Base-by-base conservation (phyloP, 768 basidiomycete genomes). In the Podaxis mareebaensis region DNA sequence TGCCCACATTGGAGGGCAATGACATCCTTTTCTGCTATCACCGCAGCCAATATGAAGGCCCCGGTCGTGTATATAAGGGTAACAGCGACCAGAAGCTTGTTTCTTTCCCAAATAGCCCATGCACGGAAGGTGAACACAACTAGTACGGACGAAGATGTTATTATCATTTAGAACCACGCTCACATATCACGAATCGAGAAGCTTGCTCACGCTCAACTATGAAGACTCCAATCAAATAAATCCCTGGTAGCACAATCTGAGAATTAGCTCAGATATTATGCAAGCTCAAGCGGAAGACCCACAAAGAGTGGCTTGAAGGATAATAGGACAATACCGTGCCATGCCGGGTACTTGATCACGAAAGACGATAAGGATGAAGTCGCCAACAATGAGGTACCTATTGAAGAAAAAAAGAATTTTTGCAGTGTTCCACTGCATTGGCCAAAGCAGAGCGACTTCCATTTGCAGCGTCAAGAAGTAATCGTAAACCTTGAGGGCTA, bases 341-440 rank as follows among this genome's bases (percentile, higher is more conserved):
- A 53, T 53, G 30, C n/a, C n/a, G 8, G 52, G 30, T 12, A 33
- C 10, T 61, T 56, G 2, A 67, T 12, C 22, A 54, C 28, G 38
- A 62, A 60, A 12, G 3, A 26, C 30, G 12, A 26, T 53, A 7
- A 53, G 24, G 26, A 33, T 33, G n/a, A 53, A 53, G 49, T 74
- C 72, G 20, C 72, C 33, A 39, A 72, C 68, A 1, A 68, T 65
- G 15, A 67, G 58, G 48, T 75, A 75, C 26, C 71, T 70, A 53
- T 68, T 66, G 30, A 69, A 64, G 48, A 74, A 58, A 55, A 68
- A 75, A 15, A 74, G 58, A 55, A 63, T 54, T 54, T 73, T 73
- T 13, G 69, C 64, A 1, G 67, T 22, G 36, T 65, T 60, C 67
- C 68, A 73, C 42, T 56, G 59, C 3, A 65, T 55, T 12, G 58